A percentile compares a stretch with the other conserved stretches of the same genome.
phyloP scores from a whole-genome alignment of 2,329 filamentous ascomycete genomes.

The Botrytis pseudocinerea region DNA sequence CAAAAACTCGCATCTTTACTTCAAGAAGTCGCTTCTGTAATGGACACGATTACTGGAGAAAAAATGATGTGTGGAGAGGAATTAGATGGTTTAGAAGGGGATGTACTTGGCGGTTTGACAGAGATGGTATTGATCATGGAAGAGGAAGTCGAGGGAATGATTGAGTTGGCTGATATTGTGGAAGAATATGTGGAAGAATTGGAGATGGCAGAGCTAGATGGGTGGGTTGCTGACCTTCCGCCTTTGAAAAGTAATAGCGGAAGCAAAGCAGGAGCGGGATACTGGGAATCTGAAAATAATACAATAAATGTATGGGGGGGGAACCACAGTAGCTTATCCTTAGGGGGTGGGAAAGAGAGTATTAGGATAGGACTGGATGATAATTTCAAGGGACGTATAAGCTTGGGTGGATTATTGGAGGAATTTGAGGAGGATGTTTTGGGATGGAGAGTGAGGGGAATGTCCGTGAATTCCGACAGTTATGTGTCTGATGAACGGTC shows the following conservation, averaged over 20 bases:
- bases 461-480: neutral
- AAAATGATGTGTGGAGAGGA: slow-evolving; percentile 22
- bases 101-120: slow-evolving; percentile 17
- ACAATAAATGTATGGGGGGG: neutral
- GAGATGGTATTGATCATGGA: slow-evolving; percentile 22
- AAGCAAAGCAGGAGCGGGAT: neutral
- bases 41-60: slow-evolving; percentile 18
- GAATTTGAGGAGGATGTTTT: slow-evolving; percentile 19
- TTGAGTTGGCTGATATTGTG: slow-evolving; percentile 16
- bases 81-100: slow-evolving; percentile 5
- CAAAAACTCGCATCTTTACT: slow-evolving; percentile 15
- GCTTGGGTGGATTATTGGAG: slow-evolving; percentile 9
- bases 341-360: neutral
- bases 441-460: slow-evolving; percentile 8
- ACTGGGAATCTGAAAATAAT: neutral
- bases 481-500: neutral
- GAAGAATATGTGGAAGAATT: slow-evolving; percentile 22
- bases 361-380: neutral
- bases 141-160: slow-evolving; percentile 19
- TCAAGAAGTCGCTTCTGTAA: slow-evolving; percentile 19
- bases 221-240: neutral
- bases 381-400: neutral
- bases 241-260: neutral
- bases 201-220: slow-evolving; percentile 9
- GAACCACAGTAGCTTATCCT: neutral